These are phyloP conservation scores for Alternaria arbusti DNA, from an alignment of 2,329 filamentous ascomycete species.

Conservation along the genomic window DNA sequence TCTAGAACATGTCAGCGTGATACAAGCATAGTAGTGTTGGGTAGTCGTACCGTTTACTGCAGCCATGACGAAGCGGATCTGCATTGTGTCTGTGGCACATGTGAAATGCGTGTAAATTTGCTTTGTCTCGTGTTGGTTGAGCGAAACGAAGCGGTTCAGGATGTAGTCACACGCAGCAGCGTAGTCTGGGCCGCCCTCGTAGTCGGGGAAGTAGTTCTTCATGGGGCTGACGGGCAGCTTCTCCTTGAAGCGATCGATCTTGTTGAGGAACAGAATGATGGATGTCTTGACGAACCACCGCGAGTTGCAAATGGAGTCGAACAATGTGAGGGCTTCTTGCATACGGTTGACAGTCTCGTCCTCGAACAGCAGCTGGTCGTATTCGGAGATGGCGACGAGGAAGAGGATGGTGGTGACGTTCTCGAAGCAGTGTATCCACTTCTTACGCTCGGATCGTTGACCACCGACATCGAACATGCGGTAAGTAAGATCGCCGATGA, in stretches of 20 bases:
- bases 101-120: conserved; percentile 99
- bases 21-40: neutral
- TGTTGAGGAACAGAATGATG: conserved; percentile 76
- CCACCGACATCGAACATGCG: conserved; percentile 98
- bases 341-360: conserved; percentile 86
- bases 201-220: conserved; percentile 79
- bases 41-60: conserved; percentile 85
- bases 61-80: conserved; percentile 99
- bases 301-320: conserved; percentile 76
- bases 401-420: conserved; percentile 97
- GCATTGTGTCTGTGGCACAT: conserved; percentile 96
- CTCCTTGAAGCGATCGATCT: conserved; percentile 78
- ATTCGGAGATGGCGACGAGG: conserved; percentile 95
- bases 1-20: conserved; percentile 66
- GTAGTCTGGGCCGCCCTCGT: conserved; percentile 91
- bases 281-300: conserved; percentile 76
- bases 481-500: conserved; percentile 92
- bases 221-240: conserved; percentile 75
- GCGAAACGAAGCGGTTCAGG: conserved; percentile 94
- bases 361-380: conserved; percentile 94
- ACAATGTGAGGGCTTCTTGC: conserved; percentile 74
- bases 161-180: conserved; percentile 97
- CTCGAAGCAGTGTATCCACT: conserved; percentile 99
- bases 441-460: conserved; percentile 95
- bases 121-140: conserved; percentile 99